Percentiles rank a stretch among this genome's conserved stretches.
Evolutionary conservation across 352 stramenopile species (phyloP).

Genomic region (Phytophthora tentaculata): DNA sequence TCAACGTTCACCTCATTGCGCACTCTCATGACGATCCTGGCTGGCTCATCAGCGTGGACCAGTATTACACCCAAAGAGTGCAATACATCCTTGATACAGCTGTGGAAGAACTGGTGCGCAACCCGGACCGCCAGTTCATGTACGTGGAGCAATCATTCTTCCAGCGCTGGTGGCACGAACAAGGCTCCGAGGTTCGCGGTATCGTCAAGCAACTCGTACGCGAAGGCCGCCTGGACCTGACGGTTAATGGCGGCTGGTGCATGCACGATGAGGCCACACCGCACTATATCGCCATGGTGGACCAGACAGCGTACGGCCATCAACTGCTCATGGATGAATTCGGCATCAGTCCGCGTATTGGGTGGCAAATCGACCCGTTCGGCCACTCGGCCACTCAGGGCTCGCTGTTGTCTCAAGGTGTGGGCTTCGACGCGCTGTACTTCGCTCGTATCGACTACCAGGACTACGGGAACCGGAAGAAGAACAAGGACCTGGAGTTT

Average conservation of each 20-base stretch:
- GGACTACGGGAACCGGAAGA: constrained; percentile 92
- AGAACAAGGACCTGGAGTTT: constrained; percentile 92
- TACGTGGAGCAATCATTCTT: constrained; percentile 97
- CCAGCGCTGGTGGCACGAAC: constrained; percentile 95
- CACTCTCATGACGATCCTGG: constrained; percentile 96
- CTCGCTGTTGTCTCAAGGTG: constrained; percentile 88
- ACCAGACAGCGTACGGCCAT: constrained; percentile 98
- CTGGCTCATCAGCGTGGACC: constrained; percentile 97
- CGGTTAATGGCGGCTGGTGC: constrained; percentile 96
- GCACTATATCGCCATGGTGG: constrained; percentile 98
- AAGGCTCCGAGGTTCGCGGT: constrained; percentile 73
- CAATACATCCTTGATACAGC: constrained; percentile 96
- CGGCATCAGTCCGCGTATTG: constrained; percentile 93
- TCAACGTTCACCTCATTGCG: constrained; percentile 97
- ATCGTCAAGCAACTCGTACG: constrained; percentile 90
- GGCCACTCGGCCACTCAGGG: constrained; percentile 93
- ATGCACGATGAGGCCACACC: constrained; percentile 99
- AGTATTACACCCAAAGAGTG: constrained; percentile 96
- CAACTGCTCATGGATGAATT: constrained; percentile 95
- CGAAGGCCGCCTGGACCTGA: constrained; percentile 92
- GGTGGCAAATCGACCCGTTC: constrained; percentile 99
- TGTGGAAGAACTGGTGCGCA: constrained; percentile 84
- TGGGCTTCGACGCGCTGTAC: constrained; percentile 97
- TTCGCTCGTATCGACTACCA: constrained; percentile 99
- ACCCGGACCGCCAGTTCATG: constrained; percentile 94